Evolutionary conservation across 1,139 yeast species (phyloP), one percentile per base, ranked within the genome.

Genomic region (Sugiyamaella castrensis): DNA sequence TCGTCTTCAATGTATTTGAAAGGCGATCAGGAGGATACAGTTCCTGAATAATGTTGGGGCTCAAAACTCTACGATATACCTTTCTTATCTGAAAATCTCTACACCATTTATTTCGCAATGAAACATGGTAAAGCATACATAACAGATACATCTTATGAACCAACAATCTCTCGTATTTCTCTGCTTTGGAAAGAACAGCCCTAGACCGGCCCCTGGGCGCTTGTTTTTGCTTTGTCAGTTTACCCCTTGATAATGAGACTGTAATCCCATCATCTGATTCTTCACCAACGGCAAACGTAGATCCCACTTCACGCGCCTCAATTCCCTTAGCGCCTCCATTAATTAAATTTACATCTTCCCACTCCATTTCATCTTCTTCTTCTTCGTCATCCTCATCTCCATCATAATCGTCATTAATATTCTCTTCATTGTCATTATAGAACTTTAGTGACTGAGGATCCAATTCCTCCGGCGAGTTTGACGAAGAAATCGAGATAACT

Each of bases 41-140:
- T 53, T 79, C 69, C 13, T 69, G 70, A 39, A 72, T 69, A 1
- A 78, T 69, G 19, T 67, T 66, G 1, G 66, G 68, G 0, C 87
- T 79, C 1, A 87, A 73, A 4, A 74, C 57, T n/a, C 66, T 66
- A 33, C 72, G 46, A 41, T 58, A 57, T 16, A 54, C 53, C 30
- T 43, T 46, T 13, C 58, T 44, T 7, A 87, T 62, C 1, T 61
- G 59, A 3, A 64, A 58, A 58, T 81, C 79, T 54, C 80, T 81
- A 53, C 89, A 77, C 95, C 96, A 88, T n/a, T 68, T 59, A 63
- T 88, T 91, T 13, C 95, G 72, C 1, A 79, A 58, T 1, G 74
- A 72, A 0, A 88, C 94, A 64, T 86, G 95, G 3, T 75, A 65
- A 30, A 85, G 63, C 76, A 87, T 76, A 39, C 77, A 63, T 12